Evolutionary conservation across 805 yeast species (phyloP).

Genomic region (Candida arabinofermentans): DNA sequence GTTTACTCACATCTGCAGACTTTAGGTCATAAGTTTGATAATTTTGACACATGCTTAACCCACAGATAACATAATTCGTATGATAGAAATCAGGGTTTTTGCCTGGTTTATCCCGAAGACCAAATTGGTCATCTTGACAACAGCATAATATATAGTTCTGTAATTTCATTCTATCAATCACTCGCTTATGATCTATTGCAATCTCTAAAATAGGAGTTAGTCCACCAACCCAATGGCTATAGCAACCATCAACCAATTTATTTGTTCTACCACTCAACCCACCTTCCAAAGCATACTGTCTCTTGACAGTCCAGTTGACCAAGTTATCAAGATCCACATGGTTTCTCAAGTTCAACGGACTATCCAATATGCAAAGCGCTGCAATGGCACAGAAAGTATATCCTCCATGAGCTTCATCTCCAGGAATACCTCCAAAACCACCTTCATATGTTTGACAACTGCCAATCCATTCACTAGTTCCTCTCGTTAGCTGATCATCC

Average conservation of each 20-base stretch:
- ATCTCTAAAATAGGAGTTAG: constrained; percentile 60
- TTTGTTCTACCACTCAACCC: constrained; percentile 90
- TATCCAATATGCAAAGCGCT: constrained; percentile 45
- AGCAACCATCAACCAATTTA: constrained; percentile 94
- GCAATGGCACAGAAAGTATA: constrained; percentile 89
- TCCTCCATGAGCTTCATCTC: constrained; percentile 95
- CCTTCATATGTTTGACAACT: constrained; percentile 91
- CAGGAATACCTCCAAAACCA: constrained; percentile 83
- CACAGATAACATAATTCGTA: constrained; percentile 78
- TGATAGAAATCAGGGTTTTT: constrained; percentile 81
- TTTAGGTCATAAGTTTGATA: constrained; percentile 25
- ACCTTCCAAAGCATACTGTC: constrained; percentile 75
- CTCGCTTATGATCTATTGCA: constrained; percentile 29
- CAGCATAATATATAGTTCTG: constrained; percentile 68
- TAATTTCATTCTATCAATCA: constrained; percentile 54
- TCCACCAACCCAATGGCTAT: constrained; percentile 94
- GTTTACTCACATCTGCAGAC: neutral
- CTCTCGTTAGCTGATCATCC: constrained; percentile 53
- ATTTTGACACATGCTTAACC: constrained; percentile 61
- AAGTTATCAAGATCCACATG: constrained; percentile 43
- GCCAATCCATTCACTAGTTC: constrained; percentile 55
- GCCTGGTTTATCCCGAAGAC: constrained; percentile 87
- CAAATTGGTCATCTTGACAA: constrained; percentile 59
- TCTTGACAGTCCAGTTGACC: constrained; percentile 60
- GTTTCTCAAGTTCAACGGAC: constrained; percentile 32